phyloP scores from a whole-genome alignment of 768 basidiomycete genomes.

The Auricularia heimuer region DNA sequence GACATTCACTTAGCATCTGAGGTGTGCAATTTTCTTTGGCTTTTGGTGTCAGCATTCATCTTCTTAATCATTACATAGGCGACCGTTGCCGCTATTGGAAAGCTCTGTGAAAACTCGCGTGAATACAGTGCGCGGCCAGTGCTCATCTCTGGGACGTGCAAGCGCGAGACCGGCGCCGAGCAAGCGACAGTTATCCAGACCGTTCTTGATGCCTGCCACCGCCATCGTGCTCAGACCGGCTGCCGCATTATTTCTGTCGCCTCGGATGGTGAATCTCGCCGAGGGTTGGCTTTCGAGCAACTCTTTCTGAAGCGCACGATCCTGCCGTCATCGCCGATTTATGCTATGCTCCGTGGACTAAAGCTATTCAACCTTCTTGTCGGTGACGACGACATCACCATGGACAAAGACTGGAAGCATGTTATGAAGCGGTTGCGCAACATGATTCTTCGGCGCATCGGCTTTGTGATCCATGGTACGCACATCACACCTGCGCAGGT shows the following conservation, averaged over 20 bases:
- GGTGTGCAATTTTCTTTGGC: too few relatives aligned
- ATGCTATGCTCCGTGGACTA: constrained; percentile 14
- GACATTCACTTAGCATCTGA: constrained; percentile 7
- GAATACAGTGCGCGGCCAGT: constrained; percentile 14
- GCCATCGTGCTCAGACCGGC: constrained; percentile 1
- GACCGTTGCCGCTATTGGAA: neutral
- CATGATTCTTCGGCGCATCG: constrained; percentile 17
- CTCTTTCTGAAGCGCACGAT: constrained; percentile 18
- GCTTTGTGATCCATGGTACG: constrained; percentile 17
- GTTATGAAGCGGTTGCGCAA: constrained; percentile 25
- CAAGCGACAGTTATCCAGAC: constrained; percentile 17
- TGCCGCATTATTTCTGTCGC: constrained; percentile 12
- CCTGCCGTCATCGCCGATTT: constrained; percentile 16
- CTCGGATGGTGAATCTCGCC: constrained; percentile 22
- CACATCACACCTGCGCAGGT: constrained; percentile 18
- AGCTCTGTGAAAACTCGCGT: neutral
- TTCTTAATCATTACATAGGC: too few relatives aligned
- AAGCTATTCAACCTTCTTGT: constrained; percentile 21
- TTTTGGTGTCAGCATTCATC: too few relatives aligned
- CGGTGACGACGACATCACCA: constrained; percentile 26
- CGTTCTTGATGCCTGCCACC: constrained; percentile 8
- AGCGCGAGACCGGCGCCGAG: constrained; percentile 13
- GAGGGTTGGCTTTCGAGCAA: constrained; percentile 17
- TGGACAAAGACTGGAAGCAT: constrained; percentile 28
- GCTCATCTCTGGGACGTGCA: constrained; percentile 19